Base-by-base conservation (phyloP, 257 asterid genomes). In the Solanum neorickii region DNA sequence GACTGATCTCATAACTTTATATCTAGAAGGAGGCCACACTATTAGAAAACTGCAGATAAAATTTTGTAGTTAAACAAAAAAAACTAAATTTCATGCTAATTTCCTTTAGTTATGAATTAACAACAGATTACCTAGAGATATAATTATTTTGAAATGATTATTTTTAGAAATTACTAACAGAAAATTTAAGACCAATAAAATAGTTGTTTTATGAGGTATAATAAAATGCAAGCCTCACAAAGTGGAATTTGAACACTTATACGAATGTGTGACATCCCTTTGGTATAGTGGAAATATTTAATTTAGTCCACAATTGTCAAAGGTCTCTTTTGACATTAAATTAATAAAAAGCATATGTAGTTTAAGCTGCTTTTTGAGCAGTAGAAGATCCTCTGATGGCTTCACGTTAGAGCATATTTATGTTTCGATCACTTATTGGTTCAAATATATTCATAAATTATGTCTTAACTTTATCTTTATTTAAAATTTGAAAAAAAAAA, bases 361-460 rank as follows among this genome's bases (percentile, higher is more conserved):
- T 93, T 94, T 92, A 88, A 82, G 91, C 90, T 88, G 90, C 92
- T 91, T 91, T 77, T 91, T 62, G 87, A 88, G 92, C 91, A 92
- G 93, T 89, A 86, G 86, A 89, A 90, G 92, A 91, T 89, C 90
- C 91, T 90, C 91, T 93, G 94, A 92, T 93, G 95, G 91, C 87
- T 88, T 86, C 84, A 62, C 82, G 82, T 90, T 90, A 87, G 86
- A 87, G 80, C 74, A 70, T 88, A 15, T 23, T 49, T 90, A 46
- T 27, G 84, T 78, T 91, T 91, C 78, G 33, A 72, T 0, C 82
- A 49, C 27, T 29, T 33, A 91, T 92, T 91, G 92, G 94, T 80
- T 89, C 12, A 74, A 37, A 56, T 69, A 84, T 82, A 84, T 82
- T 74, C 59, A 37, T 84, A 41, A 27, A 44, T 46, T 78, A 78